Conservation (phyloP, 768 basidiomycete genomes). For the Jaapia argillacea region DNA sequence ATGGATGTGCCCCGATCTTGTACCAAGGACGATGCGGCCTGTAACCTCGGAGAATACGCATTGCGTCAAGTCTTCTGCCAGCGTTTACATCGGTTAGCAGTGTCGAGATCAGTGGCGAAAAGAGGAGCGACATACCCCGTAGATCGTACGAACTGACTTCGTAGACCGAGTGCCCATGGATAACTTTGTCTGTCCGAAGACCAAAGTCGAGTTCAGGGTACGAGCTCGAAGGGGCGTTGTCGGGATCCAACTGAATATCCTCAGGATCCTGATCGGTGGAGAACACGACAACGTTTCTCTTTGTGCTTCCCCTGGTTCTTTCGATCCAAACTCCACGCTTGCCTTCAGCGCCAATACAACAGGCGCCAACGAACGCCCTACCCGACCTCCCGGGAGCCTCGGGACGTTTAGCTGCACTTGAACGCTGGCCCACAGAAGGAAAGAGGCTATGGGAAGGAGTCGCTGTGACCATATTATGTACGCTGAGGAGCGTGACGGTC, state of each 20-base stretch:
- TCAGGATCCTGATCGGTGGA: slow-evolving; percentile 6
- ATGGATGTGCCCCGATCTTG: slow-evolving; percentile 15
- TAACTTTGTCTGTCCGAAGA: slow-evolving; percentile 2
- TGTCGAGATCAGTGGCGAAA: not conserved
- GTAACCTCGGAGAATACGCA: slow-evolving; percentile 21
- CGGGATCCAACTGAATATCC: too few relatives aligned
- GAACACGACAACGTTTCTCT: slow-evolving; percentile 37
- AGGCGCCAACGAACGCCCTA: slow-evolving; percentile 36
- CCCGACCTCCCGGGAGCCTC: slow-evolving; percentile 18
- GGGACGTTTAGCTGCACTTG: slow-evolving; percentile 6
- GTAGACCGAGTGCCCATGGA: slow-evolving; percentile 14
- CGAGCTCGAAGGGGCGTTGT: too few relatives aligned
- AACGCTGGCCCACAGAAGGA: too few relatives aligned
- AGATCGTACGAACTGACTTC: slow-evolving; percentile 21
- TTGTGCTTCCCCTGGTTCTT: slow-evolving; percentile 30
- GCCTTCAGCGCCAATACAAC: slow-evolving; percentile 35
- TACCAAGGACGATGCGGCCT: slow-evolving; percentile 18
- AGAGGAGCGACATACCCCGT: slow-evolving; percentile 12
- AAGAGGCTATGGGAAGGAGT: slow-evolving; percentile 7
- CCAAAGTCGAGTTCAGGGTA: too few relatives aligned
- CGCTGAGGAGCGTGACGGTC: slow-evolving; percentile 31
- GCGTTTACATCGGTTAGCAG: not conserved
- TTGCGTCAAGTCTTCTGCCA: slow-evolving; percentile 20
- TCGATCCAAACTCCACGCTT: slow-evolving; percentile 49
- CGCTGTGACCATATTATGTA: slow-evolving; percentile 29